Conservation (phyloP, 257 asterid species). For the Gentiana dahurica region DNA sequence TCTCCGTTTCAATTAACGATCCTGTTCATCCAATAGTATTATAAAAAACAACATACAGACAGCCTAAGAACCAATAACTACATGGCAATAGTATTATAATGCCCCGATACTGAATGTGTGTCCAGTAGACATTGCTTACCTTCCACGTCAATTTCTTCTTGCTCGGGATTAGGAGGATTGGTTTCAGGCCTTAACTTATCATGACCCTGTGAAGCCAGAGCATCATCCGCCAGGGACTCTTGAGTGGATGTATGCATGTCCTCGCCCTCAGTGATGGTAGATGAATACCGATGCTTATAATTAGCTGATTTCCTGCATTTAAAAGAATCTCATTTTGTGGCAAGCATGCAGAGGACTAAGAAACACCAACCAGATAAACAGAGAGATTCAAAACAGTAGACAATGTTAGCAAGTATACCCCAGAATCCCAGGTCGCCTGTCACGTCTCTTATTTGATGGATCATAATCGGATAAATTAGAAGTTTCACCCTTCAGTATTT, state of each 20-base stretch:
- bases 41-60: neutral
- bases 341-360: too few species aligned
- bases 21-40: slow-evolving; percentile 23
- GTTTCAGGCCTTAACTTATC: slow-evolving; percentile 19
- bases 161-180: slow-evolving; percentile 20
- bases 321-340: neutral
- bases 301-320: slow-evolving; percentile 42
- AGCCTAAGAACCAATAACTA: too few species aligned
- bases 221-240: slow-evolving; percentile 28
- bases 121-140: slow-evolving; percentile 30
- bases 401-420: slow-evolving; percentile 35
- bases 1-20: slow-evolving; percentile 26
- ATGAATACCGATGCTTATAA: slow-evolving; percentile 44
- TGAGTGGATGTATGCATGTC: slow-evolving; percentile 31
- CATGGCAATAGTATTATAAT: neutral
- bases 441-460: slow-evolving; percentile 34
- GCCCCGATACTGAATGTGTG: too few species aligned
- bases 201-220: slow-evolving; percentile 22
- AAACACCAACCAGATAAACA: too few species aligned
- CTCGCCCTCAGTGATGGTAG: slow-evolving; percentile 27
- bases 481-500: slow-evolving; percentile 46
- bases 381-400: slow-evolving; percentile 1
- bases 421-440: slow-evolving; percentile 57
- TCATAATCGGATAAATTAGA: slow-evolving; percentile 22
- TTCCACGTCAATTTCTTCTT: slow-evolving; percentile 32